These are phyloP conservation scores for Pseudomonodictys pantanalensis DNA, from an alignment of 495 filamentous ascomycete species.

Conservation along the genomic window DNA sequence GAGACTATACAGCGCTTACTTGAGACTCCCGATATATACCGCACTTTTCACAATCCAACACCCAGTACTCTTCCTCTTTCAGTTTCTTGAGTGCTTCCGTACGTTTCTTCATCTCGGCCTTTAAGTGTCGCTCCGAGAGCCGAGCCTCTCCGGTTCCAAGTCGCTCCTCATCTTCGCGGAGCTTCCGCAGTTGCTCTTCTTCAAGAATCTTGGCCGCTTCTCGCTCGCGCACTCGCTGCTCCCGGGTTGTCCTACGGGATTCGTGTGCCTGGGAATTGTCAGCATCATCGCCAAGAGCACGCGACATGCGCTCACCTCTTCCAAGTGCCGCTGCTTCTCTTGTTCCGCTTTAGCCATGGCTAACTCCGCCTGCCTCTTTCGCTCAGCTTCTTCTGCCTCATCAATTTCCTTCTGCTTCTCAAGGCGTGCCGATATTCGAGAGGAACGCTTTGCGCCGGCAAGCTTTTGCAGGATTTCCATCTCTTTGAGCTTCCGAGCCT, in stretches of 20 bases:
- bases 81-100: conserved; percentile 71
- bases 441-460: conserved; percentile 90
- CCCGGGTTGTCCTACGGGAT: conserved; percentile 77
- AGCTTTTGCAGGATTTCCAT: conserved; percentile 75
- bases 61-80: conserved; percentile 81
- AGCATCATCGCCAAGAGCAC: neutral
- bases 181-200: conserved; percentile 74
- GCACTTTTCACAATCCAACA: conserved; percentile 88
- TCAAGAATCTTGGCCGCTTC: conserved; percentile 75
- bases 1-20: conserved; percentile 42
- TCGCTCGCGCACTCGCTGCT: conserved; percentile 77
- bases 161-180: conserved; percentile 74
- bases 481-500: conserved; percentile 71
- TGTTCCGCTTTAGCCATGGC: conserved; percentile 63
- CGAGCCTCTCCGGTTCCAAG: conserved; percentile 60
- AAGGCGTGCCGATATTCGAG: conserved; percentile 74
- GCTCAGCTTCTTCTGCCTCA: conserved; percentile 67
- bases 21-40: conserved; percentile 81
- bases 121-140: conserved; percentile 73
- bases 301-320: conserved; percentile 44
- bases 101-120: conserved; percentile 72
- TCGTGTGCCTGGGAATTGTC: conserved; percentile 59
- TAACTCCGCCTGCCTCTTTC: conserved; percentile 64
- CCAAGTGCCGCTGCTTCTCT: conserved; percentile 64
- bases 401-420: conserved; percentile 75